Base-by-base conservation (phyloP, 495 filamentous ascomycete species). In the Neurospora sublineolata region DNA sequence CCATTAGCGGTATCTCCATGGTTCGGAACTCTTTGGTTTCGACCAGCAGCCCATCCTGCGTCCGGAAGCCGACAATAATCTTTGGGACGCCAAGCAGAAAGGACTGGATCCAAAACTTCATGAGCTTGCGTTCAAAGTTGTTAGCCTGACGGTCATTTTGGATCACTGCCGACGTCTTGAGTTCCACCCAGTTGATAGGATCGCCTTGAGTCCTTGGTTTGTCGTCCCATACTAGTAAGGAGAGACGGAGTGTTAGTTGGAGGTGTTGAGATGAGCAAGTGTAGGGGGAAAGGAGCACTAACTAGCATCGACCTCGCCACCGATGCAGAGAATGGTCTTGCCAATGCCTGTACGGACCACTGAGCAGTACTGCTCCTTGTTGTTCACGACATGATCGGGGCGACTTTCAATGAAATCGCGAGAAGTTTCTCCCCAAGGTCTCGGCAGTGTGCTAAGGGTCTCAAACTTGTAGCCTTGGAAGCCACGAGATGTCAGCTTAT, bases 81-180 rank as follows among this genome's bases (percentile, higher is more conserved):
- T 89, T 95, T 0, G 93, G 92, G 3, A 98, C 93, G 8, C 94
- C 94, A 1, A 99, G 87, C 0, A 99, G 85, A 77, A 97, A 99
- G 2, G 93, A 97, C 75, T 99, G 95, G 20, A 93, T 91, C 95
- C 95, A 99, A 82, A 93, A 97, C 72, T 94, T 96, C 73, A 97
- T 84, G 41, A 98, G 84, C 78, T 98, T 98, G 12, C 91, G 86
- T 80, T 99, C 92, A 75, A 91, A 97, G 69, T 89, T 91, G 20
- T 90, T 72, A 79, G 87, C 84, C 72, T 93, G 91, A 40, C 87
- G 85, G 1, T 90, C 84, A 40, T 83, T 85, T 36, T 82, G 81
- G 40, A 92, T 89, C 71, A 91, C 88, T n/a, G 88, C 90, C 2
- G 88, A 87, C 0, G 95, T 98, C 79, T 99, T 99, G 68, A 99